Evolutionary conservation across 257 asterid species (phyloP), one percentile per base, ranked within the genome.

Genomic region (Striga asiatica): DNA sequence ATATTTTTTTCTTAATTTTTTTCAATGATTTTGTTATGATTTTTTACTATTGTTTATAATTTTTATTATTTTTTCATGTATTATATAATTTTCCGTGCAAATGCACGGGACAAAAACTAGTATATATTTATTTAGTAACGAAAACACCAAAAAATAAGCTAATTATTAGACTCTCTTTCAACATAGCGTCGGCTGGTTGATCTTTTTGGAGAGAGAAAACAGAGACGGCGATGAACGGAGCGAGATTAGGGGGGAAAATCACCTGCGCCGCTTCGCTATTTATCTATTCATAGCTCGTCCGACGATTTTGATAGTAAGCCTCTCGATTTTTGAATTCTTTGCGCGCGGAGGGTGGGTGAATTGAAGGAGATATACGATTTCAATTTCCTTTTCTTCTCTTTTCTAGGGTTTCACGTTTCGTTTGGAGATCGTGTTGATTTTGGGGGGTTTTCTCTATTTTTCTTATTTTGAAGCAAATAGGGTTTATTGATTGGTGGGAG

Each of bases 131-230:
- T n/a, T n/a, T n/a, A n/a, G n/a, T n/a, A n/a, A n/a, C n/a, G n/a
- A n/a, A n/a, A n/a, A n/a, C n/a, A n/a, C n/a, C n/a, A n/a, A n/a
- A n/a, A n/a, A n/a, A n/a, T n/a, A n/a, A 35, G 13, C n/a, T 9
- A 4, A 2, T 34, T 8, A 35, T 35, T 35, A 35, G 16, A 35
- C 42, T 35, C 42, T 35, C 43, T 37, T 62, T 58, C 66, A 64
- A 66, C 80, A 68, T 65, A 59, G 76, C 20, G 48, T 60, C 64
- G 43, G 42, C 64, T 58, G 19, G 34, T 61, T 25, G 11, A 3
- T 13, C 29, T 16, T 22, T 50, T 65, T 54, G 7, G 23, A 43
- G 4, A 6, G 10, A 22, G 50, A 18, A 16, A 17, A 43, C 4
- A n/a, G n/a, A n/a, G n/a, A n/a, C n/a, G n/a, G n/a, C n/a, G n/a